Evolutionary conservation across 1,284 basidiomycete genomes (phyloP).

Genomic region (Pseudozyma flocculosa): DNA sequence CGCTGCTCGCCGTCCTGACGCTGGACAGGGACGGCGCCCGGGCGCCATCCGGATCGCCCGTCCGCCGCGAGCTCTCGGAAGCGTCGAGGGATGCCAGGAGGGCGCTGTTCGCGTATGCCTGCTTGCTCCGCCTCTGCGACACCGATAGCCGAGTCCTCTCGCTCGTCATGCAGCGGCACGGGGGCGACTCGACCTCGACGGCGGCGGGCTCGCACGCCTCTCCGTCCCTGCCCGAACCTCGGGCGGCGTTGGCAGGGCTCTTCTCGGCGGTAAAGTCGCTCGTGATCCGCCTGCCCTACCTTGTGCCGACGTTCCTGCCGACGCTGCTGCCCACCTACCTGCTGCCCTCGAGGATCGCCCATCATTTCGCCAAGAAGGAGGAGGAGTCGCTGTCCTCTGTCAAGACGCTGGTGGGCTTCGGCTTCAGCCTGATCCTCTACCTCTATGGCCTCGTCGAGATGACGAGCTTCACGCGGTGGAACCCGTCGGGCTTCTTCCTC

Average conservation of each 20-base stretch:
- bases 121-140: slow-evolving; percentile 11
- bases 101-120: slow-evolving; percentile 17
- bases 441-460: slow-evolving; percentile 12
- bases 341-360: slow-evolving; percentile 12
- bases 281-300: slow-evolving; percentile 16
- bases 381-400: slow-evolving; percentile 27
- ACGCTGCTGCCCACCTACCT: slow-evolving; percentile 29
- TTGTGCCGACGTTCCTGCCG: slow-evolving; percentile 11
- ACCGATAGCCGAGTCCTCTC: slow-evolving; percentile 13
- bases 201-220: neutral
- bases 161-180: neutral
- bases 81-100: slow-evolving; percentile 3
- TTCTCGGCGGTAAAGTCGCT: slow-evolving; percentile 4
- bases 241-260: neutral
- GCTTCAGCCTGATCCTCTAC: slow-evolving; percentile 14
- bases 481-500: slow-evolving; percentile 16
- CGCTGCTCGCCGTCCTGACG: neutral
- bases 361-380: slow-evolving; percentile 25
- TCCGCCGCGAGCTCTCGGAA: too few species aligned
- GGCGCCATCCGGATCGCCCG: too few species aligned
- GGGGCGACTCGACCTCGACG: neutral
- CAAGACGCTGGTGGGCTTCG: slow-evolving; percentile 25
- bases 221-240: neutral
- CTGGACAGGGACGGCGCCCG: neutral
- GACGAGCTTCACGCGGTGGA: slow-evolving; percentile 16